Conservation (phyloP, 73 alveolate genomes). For the Paramecium biaurelia region DNA sequence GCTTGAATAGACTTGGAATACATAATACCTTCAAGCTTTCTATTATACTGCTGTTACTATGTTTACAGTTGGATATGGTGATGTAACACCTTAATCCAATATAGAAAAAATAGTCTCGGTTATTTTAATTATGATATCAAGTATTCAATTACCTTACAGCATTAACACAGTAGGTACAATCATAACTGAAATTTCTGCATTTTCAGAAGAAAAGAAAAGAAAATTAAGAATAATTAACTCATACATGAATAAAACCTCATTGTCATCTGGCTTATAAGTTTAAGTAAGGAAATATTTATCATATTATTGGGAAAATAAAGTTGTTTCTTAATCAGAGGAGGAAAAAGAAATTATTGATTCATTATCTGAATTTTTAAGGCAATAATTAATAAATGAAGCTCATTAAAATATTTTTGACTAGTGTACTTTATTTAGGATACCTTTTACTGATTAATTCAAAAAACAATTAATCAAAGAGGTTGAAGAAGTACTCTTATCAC, state of each 20-base stretch:
- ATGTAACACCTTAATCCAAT: slow-evolving; percentile 66
- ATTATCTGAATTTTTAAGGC: slow-evolving; percentile 21
- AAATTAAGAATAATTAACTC: slow-evolving; percentile 65
- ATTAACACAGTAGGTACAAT: slow-evolving; percentile 77
- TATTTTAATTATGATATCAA: slow-evolving; percentile 75
- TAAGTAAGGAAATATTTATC: slow-evolving; percentile 69
- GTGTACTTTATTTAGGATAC: not conserved
- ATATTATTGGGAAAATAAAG: slow-evolving; percentile 66
- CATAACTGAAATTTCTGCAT: slow-evolving; percentile 67
- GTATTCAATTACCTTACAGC: slow-evolving; percentile 81
- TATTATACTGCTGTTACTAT: slow-evolving; percentile 80
- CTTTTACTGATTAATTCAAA: slow-evolving; percentile 36
- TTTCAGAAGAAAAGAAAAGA: slow-evolving; percentile 68
- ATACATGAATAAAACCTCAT: slow-evolving; percentile 58
- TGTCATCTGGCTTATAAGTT: slow-evolving; percentile 66
- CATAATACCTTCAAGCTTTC: slow-evolving; percentile 64
- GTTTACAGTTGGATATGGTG: slow-evolving; percentile 86
- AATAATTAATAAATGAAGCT: slow-evolving; percentile 13
- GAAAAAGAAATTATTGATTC: slow-evolving; percentile 36
- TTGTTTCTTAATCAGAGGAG: not conserved
- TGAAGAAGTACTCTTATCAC: not conserved
- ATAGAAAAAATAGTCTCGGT: slow-evolving; percentile 67
- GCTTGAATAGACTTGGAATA: not conserved
- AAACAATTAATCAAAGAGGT: not conserved
- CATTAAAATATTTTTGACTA: slow-evolving; percentile 27